These are phyloP conservation scores for Sesbania bispinosa DNA, from an alignment of 306 rosid species.

Conservation along the genomic window DNA sequence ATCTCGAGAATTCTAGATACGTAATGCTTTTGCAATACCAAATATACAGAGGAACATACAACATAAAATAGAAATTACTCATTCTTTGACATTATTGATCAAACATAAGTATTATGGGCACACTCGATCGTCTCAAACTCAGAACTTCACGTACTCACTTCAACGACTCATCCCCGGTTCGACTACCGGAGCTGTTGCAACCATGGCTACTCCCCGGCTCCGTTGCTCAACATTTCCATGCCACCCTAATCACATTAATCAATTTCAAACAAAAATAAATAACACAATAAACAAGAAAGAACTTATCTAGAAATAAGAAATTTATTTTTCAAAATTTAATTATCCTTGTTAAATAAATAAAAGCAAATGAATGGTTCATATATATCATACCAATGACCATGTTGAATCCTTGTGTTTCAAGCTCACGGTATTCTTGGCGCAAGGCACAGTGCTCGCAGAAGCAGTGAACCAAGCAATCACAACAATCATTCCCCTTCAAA, in stretches of 20 bases:
- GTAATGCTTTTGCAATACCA: not conserved
- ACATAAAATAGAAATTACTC: not conserved
- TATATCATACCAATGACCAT: conserved; percentile 44
- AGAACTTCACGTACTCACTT: not conserved
- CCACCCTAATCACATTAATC: conserved; percentile 10
- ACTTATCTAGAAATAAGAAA: no score
- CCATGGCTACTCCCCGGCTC: conserved; percentile 11
- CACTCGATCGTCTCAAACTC: no score
- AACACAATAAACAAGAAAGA: not conserved
- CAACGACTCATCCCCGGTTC: conserved; percentile 41
- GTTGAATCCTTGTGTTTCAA: conserved; percentile 46
- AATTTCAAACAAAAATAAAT: not conserved
- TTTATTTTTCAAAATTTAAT: no score
- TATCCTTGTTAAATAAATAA: no score
- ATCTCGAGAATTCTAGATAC: not conserved
- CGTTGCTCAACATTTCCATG: conserved; percentile 36
- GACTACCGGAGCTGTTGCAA: conserved; percentile 11
- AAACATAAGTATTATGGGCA: no score
- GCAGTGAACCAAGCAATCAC: conserved; percentile 49
- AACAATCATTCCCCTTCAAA: conserved; percentile 29
- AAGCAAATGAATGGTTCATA: no score
- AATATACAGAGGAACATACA: not conserved
- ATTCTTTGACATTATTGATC: no score
- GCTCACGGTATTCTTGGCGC: conserved; percentile 86
- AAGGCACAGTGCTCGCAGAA: conserved; percentile 62